Conservation (phyloP, 805 yeast genomes). For the Cyberlindnera bimundalis region DNA sequence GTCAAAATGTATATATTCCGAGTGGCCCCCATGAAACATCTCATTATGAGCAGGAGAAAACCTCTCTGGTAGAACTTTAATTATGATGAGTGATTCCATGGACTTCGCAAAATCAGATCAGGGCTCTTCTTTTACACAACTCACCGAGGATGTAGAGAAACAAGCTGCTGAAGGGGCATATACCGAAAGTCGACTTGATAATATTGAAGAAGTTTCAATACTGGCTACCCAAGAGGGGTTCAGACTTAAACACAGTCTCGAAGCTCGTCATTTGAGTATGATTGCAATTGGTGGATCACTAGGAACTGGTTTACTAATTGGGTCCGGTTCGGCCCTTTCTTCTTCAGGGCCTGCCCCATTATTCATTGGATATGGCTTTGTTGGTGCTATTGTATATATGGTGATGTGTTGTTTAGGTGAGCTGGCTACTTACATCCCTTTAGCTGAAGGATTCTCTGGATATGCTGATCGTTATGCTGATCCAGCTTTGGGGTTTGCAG, state of each 20-base stretch:
- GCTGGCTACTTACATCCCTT: conserved; percentile 61
- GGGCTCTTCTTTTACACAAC: not conserved
- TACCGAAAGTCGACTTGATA: not conserved
- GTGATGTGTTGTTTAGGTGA: conserved; percentile 67
- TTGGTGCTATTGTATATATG: conserved; percentile 66
- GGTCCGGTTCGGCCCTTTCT: conserved; percentile 53
- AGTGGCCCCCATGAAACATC: too few relatives aligned
- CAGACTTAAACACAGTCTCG: conserved; percentile 1
- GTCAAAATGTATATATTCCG: too few relatives aligned
- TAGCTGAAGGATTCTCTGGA: conserved; percentile 60
- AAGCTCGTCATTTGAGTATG: conserved; percentile 31
- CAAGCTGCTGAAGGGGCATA: not conserved
- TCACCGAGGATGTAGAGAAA: conserved; percentile 1
- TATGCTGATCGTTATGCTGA: conserved; percentile 44
- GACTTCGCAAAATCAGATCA: conserved; percentile 1
- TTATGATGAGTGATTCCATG: not conserved
- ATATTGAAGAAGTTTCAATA: conserved; percentile 1
- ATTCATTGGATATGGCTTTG: conserved; percentile 57
- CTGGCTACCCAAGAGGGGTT: conserved; percentile 21
- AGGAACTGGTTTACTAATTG: conserved; percentile 67
- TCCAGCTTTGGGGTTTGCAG: conserved; percentile 21
- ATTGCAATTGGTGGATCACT: conserved; percentile 68
- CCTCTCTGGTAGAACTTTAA: too few relatives aligned
- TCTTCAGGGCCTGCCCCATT: conserved; percentile 55
- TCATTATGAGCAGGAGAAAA: too few relatives aligned